Conservation (phyloP, 495 filamentous ascomycete genomes). For the Niebla homalea region DNA sequence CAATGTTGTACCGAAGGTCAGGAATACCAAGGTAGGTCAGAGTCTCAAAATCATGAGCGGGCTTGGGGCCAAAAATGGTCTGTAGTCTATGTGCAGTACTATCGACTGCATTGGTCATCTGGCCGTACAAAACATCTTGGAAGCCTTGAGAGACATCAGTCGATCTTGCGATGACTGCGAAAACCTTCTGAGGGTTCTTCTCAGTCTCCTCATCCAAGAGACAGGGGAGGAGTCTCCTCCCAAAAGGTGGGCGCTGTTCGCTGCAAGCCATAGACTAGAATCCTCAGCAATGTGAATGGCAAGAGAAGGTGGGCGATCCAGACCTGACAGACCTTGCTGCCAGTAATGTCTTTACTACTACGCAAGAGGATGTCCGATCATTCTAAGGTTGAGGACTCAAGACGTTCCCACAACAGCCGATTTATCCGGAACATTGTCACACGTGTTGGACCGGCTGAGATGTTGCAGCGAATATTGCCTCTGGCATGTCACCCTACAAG, state of each 20-base stretch:
- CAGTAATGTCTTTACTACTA: too few relatives aligned
- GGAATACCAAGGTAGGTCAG: slow-evolving; percentile 25
- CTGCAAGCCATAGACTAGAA: too few relatives aligned
- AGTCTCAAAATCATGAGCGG: slow-evolving; percentile 7
- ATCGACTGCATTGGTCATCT: slow-evolving; percentile 41
- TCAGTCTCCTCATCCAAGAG: background rate
- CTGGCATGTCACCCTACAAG: too few relatives aligned
- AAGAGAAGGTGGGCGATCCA: too few relatives aligned
- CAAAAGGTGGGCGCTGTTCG: background rate
- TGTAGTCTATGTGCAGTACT: slow-evolving; percentile 36
- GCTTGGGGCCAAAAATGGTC: slow-evolving; percentile 21
- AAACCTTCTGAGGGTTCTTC: background rate
- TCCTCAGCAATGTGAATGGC: too few relatives aligned
- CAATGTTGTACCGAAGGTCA: slow-evolving; percentile 30
- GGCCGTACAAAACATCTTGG: slow-evolving; percentile 30
- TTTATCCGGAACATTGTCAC: too few relatives aligned
- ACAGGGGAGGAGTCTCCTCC: background rate
- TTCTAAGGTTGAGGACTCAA: too few relatives aligned
- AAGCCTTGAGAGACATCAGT: slow-evolving; percentile 25
- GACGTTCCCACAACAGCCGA: too few relatives aligned
- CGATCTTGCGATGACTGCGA: background rate
- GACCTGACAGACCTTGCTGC: too few relatives aligned
- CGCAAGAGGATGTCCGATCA: too few relatives aligned
- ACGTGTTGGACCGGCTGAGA: too few relatives aligned
- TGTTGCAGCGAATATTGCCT: too few relatives aligned